Evolutionary conservation across 257 asterid genomes (phyloP).

Genomic region (Solanum clarkiae): DNA sequence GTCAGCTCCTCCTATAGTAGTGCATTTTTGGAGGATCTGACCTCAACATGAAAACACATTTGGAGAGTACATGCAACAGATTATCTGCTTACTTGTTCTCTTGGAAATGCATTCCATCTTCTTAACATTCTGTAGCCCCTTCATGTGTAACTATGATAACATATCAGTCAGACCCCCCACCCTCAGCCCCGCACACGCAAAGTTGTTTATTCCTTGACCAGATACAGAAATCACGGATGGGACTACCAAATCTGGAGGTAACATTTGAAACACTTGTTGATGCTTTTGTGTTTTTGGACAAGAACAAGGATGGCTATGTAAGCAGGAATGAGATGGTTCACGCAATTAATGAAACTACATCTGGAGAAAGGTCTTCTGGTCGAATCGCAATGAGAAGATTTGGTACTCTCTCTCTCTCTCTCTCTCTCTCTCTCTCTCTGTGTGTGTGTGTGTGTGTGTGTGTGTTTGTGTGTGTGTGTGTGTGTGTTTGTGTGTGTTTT

Average conservation of each 20-base stretch:
- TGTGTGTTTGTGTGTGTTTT: neutral
- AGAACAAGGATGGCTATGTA: constrained; percentile 80
- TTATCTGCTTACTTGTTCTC: neutral
- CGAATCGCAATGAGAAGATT: constrained; percentile 87
- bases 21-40: neutral
- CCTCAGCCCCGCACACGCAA: neutral
- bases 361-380: constrained; percentile 81
- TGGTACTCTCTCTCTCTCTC: constrained; percentile 29
- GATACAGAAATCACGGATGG: constrained; percentile 45
- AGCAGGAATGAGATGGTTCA: constrained; percentile 73
- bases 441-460: neutral
- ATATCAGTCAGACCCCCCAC: neutral
- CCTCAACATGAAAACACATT: neutral
- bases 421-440: neutral
- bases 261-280: constrained; percentile 78
- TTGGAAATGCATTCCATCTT: neutral
- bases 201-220: constrained; percentile 25
- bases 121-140: neutral
- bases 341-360: constrained; percentile 59
- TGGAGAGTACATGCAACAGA: neutral
- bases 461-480: neutral
- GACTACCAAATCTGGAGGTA: constrained; percentile 57
- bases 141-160: neutral
- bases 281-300: constrained; percentile 79
- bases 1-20: neutral